Evolutionary conservation across 331 rosid species (phyloP).

Genomic region (Cydonia oblonga): DNA sequence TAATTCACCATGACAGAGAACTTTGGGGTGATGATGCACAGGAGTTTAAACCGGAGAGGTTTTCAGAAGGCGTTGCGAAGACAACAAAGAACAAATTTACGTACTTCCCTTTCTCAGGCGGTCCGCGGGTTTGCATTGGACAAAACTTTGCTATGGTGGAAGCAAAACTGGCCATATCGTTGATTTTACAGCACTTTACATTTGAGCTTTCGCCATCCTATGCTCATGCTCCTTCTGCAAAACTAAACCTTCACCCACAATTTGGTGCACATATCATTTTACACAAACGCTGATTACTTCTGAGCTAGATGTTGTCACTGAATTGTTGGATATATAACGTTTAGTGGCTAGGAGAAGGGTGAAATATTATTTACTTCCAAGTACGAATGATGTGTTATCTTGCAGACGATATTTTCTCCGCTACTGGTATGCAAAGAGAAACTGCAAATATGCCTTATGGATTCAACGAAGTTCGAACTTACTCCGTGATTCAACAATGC

Average conservation of each 20-base stretch:
- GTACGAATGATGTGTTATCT: too few relatives aligned
- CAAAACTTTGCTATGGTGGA: neutral
- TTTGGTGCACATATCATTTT: neutral
- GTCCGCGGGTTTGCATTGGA: neutral
- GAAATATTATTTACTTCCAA: neutral
- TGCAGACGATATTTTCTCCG: too few relatives aligned
- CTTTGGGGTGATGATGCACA: neutral
- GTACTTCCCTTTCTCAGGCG: neutral
- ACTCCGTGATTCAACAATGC: too few relatives aligned
- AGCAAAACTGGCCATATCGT: neutral
- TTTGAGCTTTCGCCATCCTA: neutral
- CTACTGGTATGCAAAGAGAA: too few relatives aligned
- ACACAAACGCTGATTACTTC: neutral
- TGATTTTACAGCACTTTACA: neutral
- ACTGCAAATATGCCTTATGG: too few relatives aligned
- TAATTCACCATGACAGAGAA: neutral
- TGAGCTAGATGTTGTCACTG: too few relatives aligned
- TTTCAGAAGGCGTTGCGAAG: neutral
- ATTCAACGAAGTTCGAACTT: too few relatives aligned
- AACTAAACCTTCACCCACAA: neutral
- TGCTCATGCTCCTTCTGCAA: neutral
- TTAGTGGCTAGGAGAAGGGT: neutral
- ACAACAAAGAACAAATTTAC: neutral
- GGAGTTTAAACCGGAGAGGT: neutral
- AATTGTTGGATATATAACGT: too few relatives aligned